A percentile compares a stretch with the other conserved stretches of the same genome.
These are phyloP conservation scores for Alternaria gaisen DNA, from an alignment of 2,329 filamentous ascomycete species.

Conservation along the genomic window DNA sequence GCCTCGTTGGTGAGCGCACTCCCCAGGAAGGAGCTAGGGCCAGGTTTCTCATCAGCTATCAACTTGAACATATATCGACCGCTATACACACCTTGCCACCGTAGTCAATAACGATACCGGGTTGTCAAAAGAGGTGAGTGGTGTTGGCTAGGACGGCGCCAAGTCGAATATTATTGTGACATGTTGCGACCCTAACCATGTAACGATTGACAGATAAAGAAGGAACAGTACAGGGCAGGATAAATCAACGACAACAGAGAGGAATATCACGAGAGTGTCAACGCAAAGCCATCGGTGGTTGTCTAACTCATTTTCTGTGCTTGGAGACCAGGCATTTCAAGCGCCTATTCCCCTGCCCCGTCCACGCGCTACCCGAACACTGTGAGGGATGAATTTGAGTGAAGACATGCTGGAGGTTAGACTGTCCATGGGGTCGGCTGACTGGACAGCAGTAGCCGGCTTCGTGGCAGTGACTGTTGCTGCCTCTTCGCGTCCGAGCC, in stretches of 20 bases:
- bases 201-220: background rate
- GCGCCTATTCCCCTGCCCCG: slow-evolving; percentile 26
- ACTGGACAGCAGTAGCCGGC: slow-evolving; percentile 1
- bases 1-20: slow-evolving; percentile 12
- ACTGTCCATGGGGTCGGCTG: slow-evolving; percentile 67
- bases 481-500: slow-evolving; percentile 11
- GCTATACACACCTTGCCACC: background rate
- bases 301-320: background rate
- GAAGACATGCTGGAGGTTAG: slow-evolving; percentile 74
- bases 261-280: background rate
- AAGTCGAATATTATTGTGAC: slow-evolving; percentile 6
- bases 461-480: slow-evolving; percentile 7
- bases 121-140: background rate
- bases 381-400: slow-evolving; percentile 72
- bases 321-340: background rate
- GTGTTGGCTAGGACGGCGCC: background rate
- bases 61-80: background rate
- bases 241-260: background rate
- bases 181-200: slow-evolving; percentile 10
- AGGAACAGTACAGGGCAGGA: slow-evolving; percentile 12
- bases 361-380: slow-evolving; percentile 34
- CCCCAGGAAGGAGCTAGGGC: background rate
- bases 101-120: background rate
- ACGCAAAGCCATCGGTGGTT: background rate
- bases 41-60: background rate